These are phyloP conservation scores for Asterochloris sp. DNA, from an alignment of 139 green algal genomes.

Conservation along the genomic window DNA sequence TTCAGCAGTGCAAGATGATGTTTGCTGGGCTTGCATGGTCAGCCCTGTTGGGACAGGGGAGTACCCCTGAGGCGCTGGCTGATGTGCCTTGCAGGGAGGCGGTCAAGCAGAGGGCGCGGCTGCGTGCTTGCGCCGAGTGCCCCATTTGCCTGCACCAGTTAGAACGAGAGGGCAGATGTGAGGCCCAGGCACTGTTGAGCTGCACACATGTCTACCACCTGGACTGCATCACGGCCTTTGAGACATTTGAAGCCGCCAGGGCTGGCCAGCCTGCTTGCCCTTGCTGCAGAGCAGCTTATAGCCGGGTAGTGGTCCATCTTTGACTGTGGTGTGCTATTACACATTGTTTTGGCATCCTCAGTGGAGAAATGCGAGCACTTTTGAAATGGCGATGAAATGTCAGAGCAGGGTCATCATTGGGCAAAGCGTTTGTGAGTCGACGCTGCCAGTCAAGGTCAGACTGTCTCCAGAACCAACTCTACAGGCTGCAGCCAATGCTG, in stretches of 20 bases:
- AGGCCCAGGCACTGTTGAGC: conserved; percentile 51
- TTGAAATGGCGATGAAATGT: no score
- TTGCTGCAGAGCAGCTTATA: conserved; percentile 47
- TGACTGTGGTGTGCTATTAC: no score
- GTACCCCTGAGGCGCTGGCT: neutral
- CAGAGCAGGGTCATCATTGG: no score
- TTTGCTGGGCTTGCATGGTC: neutral
- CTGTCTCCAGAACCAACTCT: no score
- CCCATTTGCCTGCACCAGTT: conserved; percentile 55
- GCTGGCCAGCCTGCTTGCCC: conserved; percentile 37
- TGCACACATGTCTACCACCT: conserved; percentile 66
- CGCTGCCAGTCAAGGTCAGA: no score
- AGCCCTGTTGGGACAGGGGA: neutral
- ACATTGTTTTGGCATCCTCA: no score
- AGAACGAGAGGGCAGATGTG: neutral
- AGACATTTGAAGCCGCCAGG: conserved; percentile 51
- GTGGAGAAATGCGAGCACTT: no score
- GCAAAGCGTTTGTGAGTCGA: no score
- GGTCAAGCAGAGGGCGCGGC: conserved; percentile 22
- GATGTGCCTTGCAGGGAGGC: conserved; percentile 27
- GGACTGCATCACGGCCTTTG: conserved; percentile 58
- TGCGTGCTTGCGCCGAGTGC: conserved; percentile 50
- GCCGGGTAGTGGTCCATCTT: neutral
- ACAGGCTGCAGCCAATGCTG: no score
- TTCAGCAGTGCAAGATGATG: neutral